These are phyloP conservation scores for Phytophthora idaei DNA, from an alignment of 352 stramenopile species.

Conservation along the genomic window DNA sequence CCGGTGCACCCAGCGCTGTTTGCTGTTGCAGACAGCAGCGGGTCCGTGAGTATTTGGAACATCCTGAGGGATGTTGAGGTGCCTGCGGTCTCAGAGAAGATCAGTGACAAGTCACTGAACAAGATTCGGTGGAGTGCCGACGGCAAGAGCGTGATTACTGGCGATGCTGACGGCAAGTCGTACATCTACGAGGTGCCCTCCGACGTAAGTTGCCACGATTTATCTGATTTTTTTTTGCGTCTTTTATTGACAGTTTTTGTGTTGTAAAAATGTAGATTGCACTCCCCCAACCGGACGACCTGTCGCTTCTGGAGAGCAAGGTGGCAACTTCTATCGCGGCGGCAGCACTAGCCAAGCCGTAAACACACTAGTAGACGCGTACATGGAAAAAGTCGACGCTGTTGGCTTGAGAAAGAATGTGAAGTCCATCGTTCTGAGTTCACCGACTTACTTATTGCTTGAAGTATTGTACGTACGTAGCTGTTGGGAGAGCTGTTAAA, in stretches of 20 bases:
- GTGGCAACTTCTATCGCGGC: slow-evolving; percentile 58
- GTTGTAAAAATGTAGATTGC: slow-evolving; percentile 52
- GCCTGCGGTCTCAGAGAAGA: slow-evolving; percentile 63
- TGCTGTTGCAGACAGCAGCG: slow-evolving; percentile 79
- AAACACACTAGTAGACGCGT: slow-evolving; percentile 27
- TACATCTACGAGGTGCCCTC: slow-evolving; percentile 82
- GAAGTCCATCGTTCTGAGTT: slow-evolving; percentile 27
- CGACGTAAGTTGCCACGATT: slow-evolving; percentile 50
- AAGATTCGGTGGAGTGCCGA: slow-evolving; percentile 84
- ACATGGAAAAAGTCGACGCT: slow-evolving; percentile 17
- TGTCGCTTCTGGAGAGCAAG: slow-evolving; percentile 67
- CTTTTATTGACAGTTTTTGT: slow-evolving; percentile 10
- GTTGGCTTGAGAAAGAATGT: slow-evolving; percentile 28
- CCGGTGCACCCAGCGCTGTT: slow-evolving; percentile 81
- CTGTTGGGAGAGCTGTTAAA: too few relatives aligned
- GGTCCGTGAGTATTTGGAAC: slow-evolving; percentile 83
- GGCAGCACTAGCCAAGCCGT: slow-evolving; percentile 49
- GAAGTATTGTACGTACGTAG: too few relatives aligned
- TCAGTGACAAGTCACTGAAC: slow-evolving; percentile 79
- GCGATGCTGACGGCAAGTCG: slow-evolving; percentile 75
- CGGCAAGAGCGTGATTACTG: slow-evolving; percentile 80
- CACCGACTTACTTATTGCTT: background rate
- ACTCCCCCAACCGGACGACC: slow-evolving; percentile 64
- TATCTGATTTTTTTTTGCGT: background rate
- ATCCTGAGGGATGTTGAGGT: slow-evolving; percentile 87